Evolutionary conservation across 257 asterid species (phyloP).

Genomic region (Galeopsis tetrahit): DNA sequence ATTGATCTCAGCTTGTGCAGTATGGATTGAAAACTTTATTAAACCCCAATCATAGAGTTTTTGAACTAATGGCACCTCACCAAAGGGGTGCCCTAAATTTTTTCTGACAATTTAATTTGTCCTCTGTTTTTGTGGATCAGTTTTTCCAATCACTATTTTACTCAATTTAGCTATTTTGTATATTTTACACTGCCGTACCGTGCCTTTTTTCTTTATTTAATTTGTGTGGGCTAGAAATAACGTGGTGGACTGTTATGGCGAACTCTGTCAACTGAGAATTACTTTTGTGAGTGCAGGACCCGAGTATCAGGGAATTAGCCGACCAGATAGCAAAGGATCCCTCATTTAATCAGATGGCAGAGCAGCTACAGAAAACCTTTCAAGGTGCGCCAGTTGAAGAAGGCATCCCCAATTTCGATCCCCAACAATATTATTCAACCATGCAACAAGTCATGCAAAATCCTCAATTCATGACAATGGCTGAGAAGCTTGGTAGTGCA

Average conservation of each 20-base stretch:
- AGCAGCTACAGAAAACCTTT: conserved; percentile 88
- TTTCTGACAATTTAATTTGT: not conserved
- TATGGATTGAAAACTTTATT: not conserved
- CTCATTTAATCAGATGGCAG: conserved; percentile 85
- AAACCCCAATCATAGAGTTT: not conserved
- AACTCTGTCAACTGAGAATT: conserved; percentile 32
- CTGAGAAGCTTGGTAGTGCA: conserved; percentile 89
- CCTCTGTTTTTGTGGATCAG: conserved; percentile 10
- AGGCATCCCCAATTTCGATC: conserved; percentile 74
- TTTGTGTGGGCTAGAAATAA: not conserved
- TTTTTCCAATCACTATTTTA: not conserved
- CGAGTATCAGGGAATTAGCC: conserved; percentile 89
- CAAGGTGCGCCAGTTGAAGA: conserved; percentile 70
- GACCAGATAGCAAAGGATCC: conserved; percentile 91
- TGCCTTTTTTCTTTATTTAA: not conserved
- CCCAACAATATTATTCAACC: conserved; percentile 73
- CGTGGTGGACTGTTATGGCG: not conserved
- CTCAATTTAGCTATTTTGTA: not conserved
- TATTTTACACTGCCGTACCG: not conserved
- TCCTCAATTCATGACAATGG: conserved; percentile 93
- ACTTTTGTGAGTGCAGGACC: conserved; percentile 52
- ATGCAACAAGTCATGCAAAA: conserved; percentile 98
- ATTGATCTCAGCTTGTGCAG: not conserved
- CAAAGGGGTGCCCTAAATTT: not conserved
- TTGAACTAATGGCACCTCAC: not conserved